Base-by-base conservation (phyloP, 306 rosid species). In the Lathyrus aphaca region DNA sequence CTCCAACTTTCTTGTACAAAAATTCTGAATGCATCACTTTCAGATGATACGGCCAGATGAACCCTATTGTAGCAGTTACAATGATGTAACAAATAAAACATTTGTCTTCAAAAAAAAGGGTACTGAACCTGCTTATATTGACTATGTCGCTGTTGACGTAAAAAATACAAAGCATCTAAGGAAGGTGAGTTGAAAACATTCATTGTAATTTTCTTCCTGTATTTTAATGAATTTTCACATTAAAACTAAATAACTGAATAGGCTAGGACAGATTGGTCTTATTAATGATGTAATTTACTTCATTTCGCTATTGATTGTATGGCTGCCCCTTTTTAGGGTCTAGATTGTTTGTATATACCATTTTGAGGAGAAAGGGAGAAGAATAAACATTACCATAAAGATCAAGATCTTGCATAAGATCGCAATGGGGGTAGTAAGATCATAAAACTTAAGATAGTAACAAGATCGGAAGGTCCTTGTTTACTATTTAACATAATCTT, bases 121-220 rank as follows among this genome's bases (percentile, higher is more conserved):
- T 71, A 77, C 97, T 18, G 99, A 91, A 68, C 86, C 97, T 80
- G 96, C 79, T 77, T 73, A 84, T 68, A 90, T 94, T 64, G 99
- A 94, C 71, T 91, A 87, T 75, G 97, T 91, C 72, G 79, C 96
- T 68, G 73, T 91, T 78, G 97, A 88, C 71, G 84, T 57, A 35
- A 91, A 86, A 67, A 88, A 63, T 78, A 83, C 81, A 84, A 81
- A 77, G 63, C 25, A 76, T 45, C 78, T 84, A 68, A 94, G 80
- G 59, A 88, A 94, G 97, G 99, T 86, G 35, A 74, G 80, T 64
- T 50, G 38, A 49, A 27, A 57, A 48, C 55, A 2, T 23, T 15
- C 19, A 23, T 19, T 45, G 15, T 25, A 37, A 66, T 57, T 35
- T 44, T 45, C 42, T 42, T 56, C 46, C 37, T 29, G 8, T 59